Base-by-base conservation (phyloP, 129 eudicot genomes). In the Centrapalus pauciflorus region DNA sequence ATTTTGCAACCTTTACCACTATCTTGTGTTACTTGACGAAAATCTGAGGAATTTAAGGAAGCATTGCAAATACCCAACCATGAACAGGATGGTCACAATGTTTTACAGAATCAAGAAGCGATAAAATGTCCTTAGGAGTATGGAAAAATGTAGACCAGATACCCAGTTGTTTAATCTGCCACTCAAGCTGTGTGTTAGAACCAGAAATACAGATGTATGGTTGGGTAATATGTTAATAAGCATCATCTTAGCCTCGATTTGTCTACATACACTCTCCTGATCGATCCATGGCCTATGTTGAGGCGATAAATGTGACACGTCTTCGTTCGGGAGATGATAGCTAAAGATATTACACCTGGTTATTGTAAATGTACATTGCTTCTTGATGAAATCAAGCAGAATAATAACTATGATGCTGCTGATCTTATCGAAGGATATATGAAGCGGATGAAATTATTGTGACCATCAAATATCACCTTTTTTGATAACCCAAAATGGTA, bases 281-380 rank as follows among this genome's bases (percentile, higher is more conserved):
- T n/a, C n/a, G n/a, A n/a, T 93, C 35, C 96, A 84, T 50, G 95
- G 95, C 67, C 71, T 88, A 66, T 88, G 98, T 74, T 75, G 84
- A 76, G 85, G 68, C 4, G 73, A 71, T 26, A 78, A 74, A 65
- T 76, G 84, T 59, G 87, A 86, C 24, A n/a, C n/a, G n/a, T n/a
- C n/a, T 72, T 85, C 2, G 88, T 88, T 69, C 55, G 57, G 67
- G 87, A 83, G 59, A 88, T 93, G 98, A 71, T 82, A 24, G 81
- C 58, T 38, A 83, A 88, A 75, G 90, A 72, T 30, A 74, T 93
- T 5, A 76, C 67, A 24, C 96, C 95, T 4, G 71, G 83, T 67
- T 82, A 82, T 68, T 54, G 55, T 72, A 93, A 95, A 2, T 89
- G 98, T 60, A 72, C 85, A 0, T 72, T 86, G 74, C 89, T 93